Percentiles rank a stretch among this genome's conserved stretches.
phyloP scores from a whole-genome alignment of 2,329 filamentous ascomycete genomes.

The Westerdykella sp. region DNA sequence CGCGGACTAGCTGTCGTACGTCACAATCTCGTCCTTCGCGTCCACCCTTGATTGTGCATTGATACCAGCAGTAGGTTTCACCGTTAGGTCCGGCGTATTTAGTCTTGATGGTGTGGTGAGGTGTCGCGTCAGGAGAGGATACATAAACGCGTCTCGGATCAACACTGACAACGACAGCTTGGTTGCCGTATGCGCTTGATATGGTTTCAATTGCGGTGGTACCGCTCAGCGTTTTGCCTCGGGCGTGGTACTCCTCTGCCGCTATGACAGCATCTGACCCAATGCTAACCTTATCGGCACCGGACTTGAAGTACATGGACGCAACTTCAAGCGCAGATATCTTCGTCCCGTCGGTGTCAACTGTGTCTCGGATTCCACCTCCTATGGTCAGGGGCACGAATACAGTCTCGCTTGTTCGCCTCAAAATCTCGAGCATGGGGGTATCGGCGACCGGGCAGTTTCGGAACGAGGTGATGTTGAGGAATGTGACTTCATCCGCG shows the following conservation, averaged over 20 bases:
- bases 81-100: conserved; percentile 63
- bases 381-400: conserved; percentile 96
- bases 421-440: conserved; percentile 92
- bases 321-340: conserved; percentile 91
- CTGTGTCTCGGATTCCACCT: conserved; percentile 87
- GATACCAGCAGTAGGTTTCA: conserved; percentile 88
- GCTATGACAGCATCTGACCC: conserved; percentile 90
- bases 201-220: conserved; percentile 94
- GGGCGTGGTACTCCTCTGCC: conserved; percentile 80
- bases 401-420: conserved; percentile 78
- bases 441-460: conserved; percentile 88
- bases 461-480: conserved; percentile 97
- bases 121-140: conserved; percentile 58
- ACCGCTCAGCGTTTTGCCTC: conserved; percentile 63
- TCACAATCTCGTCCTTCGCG: conserved; percentile 91
- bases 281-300: conserved; percentile 96
- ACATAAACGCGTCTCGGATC: conserved; percentile 93
- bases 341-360: conserved; percentile 78
- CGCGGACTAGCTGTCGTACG: conserved; percentile 77
- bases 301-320: conserved; percentile 93
- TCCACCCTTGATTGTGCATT: conserved; percentile 93
- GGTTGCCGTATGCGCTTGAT: conserved; percentile 85
- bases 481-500: conserved; percentile 92
- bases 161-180: conserved; percentile 92
- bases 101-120: conserved; percentile 71